phyloP scores from a whole-genome alignment of 2,329 filamentous ascomycete species.

The Diaporthe caulivora region DNA sequence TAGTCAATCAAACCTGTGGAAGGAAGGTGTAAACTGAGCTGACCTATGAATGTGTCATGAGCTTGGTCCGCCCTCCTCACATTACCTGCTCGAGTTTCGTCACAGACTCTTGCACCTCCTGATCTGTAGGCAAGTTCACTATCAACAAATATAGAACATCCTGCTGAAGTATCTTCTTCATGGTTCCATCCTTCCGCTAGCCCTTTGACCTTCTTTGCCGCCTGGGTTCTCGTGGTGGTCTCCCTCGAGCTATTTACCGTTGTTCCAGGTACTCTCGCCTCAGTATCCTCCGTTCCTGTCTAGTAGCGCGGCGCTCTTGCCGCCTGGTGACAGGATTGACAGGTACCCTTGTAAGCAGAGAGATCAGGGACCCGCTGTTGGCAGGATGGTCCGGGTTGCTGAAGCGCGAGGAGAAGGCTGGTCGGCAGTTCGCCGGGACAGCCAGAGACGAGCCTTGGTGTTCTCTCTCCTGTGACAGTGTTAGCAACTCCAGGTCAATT shows the following conservation, averaged over 20 bases:
- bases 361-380: constrained; percentile 60
- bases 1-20: too few species aligned
- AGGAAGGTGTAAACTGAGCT: too few species aligned
- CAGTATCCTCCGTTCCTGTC: constrained; percentile 23
- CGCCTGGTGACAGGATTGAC: constrained; percentile 46
- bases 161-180: constrained; percentile 45
- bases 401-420: constrained; percentile 59
- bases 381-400: constrained; percentile 65
- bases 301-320: constrained; percentile 34
- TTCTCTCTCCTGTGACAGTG: constrained; percentile 45
- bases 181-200: constrained; percentile 33
- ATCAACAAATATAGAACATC: constrained; percentile 64
- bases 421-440: constrained; percentile 45
- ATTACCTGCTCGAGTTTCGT: constrained; percentile 37
- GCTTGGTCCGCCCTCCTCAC: not conserved
- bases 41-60: too few species aligned
- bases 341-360: constrained; percentile 59
- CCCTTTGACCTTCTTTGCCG: constrained; percentile 3
- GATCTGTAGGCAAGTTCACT: constrained; percentile 61
- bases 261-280: constrained; percentile 28
- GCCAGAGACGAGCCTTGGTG: constrained; percentile 56
- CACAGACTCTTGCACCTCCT: constrained; percentile 51
- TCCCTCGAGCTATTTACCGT: constrained; percentile 26
- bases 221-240: constrained; percentile 21
- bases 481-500: not conserved